Conservation (phyloP, 805 yeast species). For the Wickerhamia fluorescens region DNA sequence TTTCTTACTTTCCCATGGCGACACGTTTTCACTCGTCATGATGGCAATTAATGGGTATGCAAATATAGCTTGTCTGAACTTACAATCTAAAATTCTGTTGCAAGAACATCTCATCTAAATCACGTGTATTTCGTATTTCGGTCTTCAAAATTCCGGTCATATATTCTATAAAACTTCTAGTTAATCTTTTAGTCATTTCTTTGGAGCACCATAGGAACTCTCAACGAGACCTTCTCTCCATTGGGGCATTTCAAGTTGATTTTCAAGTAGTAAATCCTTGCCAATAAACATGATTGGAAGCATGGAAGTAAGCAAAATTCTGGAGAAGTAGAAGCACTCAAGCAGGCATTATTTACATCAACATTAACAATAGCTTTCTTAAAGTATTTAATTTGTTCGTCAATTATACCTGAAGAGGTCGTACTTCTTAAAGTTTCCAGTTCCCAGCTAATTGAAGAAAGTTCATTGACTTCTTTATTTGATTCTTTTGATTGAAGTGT, state of each 20-base stretch:
- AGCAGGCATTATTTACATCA: conserved; percentile 19
- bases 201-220: conserved; percentile 23
- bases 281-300: conserved; percentile 29
- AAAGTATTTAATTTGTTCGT: conserved; percentile 11
- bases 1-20: conserved; percentile 30
- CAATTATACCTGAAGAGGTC: conserved; percentile 6
- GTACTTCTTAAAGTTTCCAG: conserved; percentile 6
- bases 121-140: not conserved
- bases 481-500: conserved; percentile 8
- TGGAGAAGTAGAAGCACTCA: conserved; percentile 8
- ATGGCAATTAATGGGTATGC: too few species aligned
- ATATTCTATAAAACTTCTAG: too few species aligned
- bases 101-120: too few species aligned
- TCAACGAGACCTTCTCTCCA: conserved; percentile 16
- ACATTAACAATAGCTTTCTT: conserved; percentile 18
- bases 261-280: conserved; percentile 28
- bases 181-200: conserved; percentile 5
- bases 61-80: too few species aligned
- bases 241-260: conserved; percentile 17
- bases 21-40: too few species aligned
- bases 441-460: conserved; percentile 16
- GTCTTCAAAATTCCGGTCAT: too few species aligned
- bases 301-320: conserved; percentile 32
- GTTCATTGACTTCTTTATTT: conserved; percentile 2
- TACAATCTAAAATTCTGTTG: too few species aligned